Base-by-base conservation (phyloP, 176 grass and related monocot species). In the Avena sativa region DNA sequence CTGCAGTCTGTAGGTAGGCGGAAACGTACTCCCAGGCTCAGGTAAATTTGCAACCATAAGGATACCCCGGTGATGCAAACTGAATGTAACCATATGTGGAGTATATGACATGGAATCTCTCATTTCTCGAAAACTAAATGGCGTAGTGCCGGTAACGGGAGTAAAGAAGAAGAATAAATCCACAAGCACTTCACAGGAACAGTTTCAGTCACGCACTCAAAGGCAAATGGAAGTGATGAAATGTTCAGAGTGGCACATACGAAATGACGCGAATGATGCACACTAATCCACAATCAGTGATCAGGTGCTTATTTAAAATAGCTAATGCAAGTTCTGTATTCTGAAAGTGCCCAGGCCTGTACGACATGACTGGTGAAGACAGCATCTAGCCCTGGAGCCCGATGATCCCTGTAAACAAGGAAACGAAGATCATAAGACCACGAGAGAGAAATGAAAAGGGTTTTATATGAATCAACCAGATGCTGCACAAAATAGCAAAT, bases 301-400 rank as follows among this genome's bases (percentile, higher is more conserved):
- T 78, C 23, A 59, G 69, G 57, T 66, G 71, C 71, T 91, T 90
- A 86, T 91, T 88, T 34, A 38, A 5, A 78, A 62, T 63, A 84
- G 36, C 23, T 14, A 59, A 48, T 20, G 51, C 44, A 21, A 47
- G 12, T 34, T 34, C 74, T 56, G 74, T 3, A 57, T 56, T 58
- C 58, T 32, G 7, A 16, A 85, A 25, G 69, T 34, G 34, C 79
- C 63, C 26, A 74, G 10, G 77, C 76, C 17, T 79, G 16, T 32
- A 19, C 71, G 30, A 4, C 64, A 17, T 44, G 9, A 43, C 80
- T 34, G 8, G 9, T 0, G 43, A n/a, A 76, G 55, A 61, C 0
- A 23, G 0, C 79, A 51, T 79, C 81, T 94, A 95, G 56, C 89
- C 91, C 81, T 95, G 91, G n/a, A 93, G 83, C 38, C 95, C 90